Conservation (phyloP, 2,329 filamentous ascomycete species). For the Penicillium sp. region DNA sequence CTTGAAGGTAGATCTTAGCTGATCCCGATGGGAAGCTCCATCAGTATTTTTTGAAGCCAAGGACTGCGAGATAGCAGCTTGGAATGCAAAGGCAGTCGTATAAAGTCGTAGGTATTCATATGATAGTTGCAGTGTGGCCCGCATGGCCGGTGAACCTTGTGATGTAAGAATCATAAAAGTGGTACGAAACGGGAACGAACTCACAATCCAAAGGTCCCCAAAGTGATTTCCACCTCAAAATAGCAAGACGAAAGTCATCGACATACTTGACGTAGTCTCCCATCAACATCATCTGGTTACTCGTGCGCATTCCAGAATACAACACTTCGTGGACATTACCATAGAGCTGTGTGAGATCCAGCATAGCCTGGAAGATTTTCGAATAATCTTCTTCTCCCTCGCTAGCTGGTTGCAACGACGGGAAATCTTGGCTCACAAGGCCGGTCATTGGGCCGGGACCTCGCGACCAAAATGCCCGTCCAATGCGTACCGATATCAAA, state of each 20-base stretch:
- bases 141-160: conserved; percentile 63
- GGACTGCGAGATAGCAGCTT: conserved; percentile 63
- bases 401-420: conserved; percentile 60
- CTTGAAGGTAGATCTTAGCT: conserved; percentile 48
- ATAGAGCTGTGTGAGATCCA: conserved; percentile 71
- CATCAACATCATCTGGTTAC: conserved; percentile 68
- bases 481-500: conserved; percentile 69
- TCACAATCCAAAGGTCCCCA: conserved; percentile 67
- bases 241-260: conserved; percentile 69
- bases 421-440: conserved; percentile 66
- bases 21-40: conserved; percentile 38
- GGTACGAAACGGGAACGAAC: conserved; percentile 13
- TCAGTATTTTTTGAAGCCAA: conserved; percentile 42
- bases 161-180: conserved; percentile 9
- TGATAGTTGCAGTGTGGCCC: conserved; percentile 67
- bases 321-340: conserved; percentile 73
- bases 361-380: conserved; percentile 68
- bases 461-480: conserved; percentile 72
- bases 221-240: conserved; percentile 69
- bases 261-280: conserved; percentile 75
- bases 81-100: conserved; percentile 74
- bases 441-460: conserved; percentile 68
- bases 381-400: conserved; percentile 67
- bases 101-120: conserved; percentile 74
- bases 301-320: conserved; percentile 69